These are phyloP conservation scores for Kodamaea alishanica DNA, from an alignment of 1,139 yeast genomes.

Conservation along the genomic window DNA sequence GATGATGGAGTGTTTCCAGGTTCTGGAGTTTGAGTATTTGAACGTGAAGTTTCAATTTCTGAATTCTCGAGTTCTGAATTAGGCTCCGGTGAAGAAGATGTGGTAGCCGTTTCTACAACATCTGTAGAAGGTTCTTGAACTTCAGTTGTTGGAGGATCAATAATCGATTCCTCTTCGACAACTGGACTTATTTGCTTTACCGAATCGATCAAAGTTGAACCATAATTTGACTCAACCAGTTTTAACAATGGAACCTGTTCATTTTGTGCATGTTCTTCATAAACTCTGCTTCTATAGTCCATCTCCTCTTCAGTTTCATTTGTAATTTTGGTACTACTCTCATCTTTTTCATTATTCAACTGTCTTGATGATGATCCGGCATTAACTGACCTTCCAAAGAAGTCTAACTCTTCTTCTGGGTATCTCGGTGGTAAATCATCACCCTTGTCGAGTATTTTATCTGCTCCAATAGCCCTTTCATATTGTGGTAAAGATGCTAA, in stretches of 20 bases:
- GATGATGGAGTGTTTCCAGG: constrained; percentile 1
- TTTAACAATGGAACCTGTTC: not conserved
- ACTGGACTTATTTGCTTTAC: not conserved
- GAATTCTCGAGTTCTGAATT: not conserved
- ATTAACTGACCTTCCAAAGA: constrained; percentile 49
- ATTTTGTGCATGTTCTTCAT: constrained; percentile 26
- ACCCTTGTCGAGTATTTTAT: constrained; percentile 64
- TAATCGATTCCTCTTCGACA: not conserved
- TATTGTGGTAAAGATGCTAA: constrained; percentile 42
- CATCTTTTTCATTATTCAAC: constrained; percentile 14
- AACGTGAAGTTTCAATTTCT: not conserved
- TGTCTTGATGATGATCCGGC: constrained; percentile 26
- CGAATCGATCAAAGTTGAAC: not conserved
- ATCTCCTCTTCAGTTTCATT: constrained; percentile 39
- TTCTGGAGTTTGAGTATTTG: not conserved
- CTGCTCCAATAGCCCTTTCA: constrained; percentile 23
- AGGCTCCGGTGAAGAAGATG: not conserved
- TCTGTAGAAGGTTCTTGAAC: not conserved
- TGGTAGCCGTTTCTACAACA: not conserved
- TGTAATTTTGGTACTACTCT: constrained; percentile 25
- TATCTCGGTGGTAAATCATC: constrained; percentile 56
- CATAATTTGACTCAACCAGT: not conserved
- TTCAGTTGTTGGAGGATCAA: constrained; percentile 1
- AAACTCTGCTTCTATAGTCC: constrained; percentile 37
- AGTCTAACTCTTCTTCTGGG: constrained; percentile 54